Conservation (phyloP, 2,329 filamentous ascomycete genomes). For the Pyricularia pennisetigena region DNA sequence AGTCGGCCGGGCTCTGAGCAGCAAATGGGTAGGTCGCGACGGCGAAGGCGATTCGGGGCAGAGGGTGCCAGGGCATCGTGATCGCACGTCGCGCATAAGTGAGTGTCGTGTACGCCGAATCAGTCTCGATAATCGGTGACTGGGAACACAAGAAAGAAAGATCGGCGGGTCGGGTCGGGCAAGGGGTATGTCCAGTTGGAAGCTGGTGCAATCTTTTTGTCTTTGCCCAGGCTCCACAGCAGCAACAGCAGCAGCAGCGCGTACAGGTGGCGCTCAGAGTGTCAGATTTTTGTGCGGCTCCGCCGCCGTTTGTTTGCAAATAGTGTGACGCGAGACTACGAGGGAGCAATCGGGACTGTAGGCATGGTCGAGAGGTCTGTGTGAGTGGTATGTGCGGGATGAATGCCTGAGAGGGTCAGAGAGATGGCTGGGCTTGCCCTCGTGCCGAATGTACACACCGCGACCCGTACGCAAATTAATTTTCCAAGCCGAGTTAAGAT, state of each 20-base stretch:
- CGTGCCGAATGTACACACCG: neutral
- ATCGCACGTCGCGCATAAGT: constrained; percentile 8
- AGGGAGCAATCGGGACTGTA: neutral
- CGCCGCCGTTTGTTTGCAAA: neutral
- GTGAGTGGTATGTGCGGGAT: neutral
- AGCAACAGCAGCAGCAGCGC: neutral
- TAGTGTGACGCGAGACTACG: neutral
- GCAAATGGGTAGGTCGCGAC: constrained; percentile 93
- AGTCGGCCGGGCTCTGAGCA: constrained; percentile 76
- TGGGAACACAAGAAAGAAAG: neutral
- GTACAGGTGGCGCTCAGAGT: neutral
- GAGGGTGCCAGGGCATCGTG: constrained; percentile 90
- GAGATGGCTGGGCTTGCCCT: neutral
- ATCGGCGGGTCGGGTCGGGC: neutral
- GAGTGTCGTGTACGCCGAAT: neutral
- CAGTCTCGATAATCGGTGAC: neutral
- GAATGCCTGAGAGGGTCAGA: neutral
- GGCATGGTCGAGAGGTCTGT: neutral
- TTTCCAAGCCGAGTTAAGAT: neutral
- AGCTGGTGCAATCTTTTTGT: neutral
- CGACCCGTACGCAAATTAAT: neutral
- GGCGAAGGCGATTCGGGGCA: constrained; percentile 95
- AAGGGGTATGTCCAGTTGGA: neutral
- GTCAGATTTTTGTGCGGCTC: neutral
- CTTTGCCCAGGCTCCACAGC: neutral